These are phyloP conservation scores for Leishmania arabica DNA, from an alignment of 208 protist genomes.

Conservation along the genomic window DNA sequence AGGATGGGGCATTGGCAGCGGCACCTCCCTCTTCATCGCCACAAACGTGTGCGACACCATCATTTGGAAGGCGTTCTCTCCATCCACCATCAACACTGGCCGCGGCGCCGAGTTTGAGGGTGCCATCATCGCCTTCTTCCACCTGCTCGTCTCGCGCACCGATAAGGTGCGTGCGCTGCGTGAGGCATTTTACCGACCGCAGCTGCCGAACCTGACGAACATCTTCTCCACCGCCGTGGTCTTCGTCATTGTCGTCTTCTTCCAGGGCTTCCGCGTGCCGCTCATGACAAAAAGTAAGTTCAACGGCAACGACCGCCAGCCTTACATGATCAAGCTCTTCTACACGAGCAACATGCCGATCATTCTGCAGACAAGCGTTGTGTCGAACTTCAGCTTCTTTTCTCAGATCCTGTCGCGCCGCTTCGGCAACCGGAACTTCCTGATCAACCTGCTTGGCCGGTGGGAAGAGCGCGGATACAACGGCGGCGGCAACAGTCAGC, in stretches of 20 bases:
- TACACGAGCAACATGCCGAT: slow-evolving; percentile 99
- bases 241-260: slow-evolving; percentile 99
- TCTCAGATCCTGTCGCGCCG: slow-evolving; percentile 99
- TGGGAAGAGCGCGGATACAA: slow-evolving; percentile 94
- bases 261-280: slow-evolving; percentile 99
- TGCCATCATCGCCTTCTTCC: slow-evolving; percentile 99
- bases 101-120: slow-evolving; percentile 99
- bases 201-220: slow-evolving; percentile 99
- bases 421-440: slow-evolving; percentile 97
- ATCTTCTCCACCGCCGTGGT: slow-evolving; percentile 99
- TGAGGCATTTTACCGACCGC: slow-evolving; percentile 99
- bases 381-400: slow-evolving; percentile 99
- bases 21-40: slow-evolving; percentile 99
- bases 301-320: slow-evolving; percentile 73
- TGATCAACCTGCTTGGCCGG: slow-evolving; percentile 97
- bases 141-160: slow-evolving; percentile 95
- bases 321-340: slow-evolving; percentile 99
- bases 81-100: slow-evolving; percentile 98
- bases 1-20: slow-evolving; percentile 99
- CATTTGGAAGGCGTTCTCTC: slow-evolving; percentile 99
- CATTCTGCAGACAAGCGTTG: slow-evolving; percentile 99
- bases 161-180: slow-evolving; percentile 98
- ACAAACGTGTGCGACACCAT: slow-evolving; percentile 99
- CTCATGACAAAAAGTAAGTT: slow-evolving; percentile 93
- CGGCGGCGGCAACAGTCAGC: slow-evolving; percentile 58